Percentiles rank a stretch among this genome's conserved stretches.
Evolutionary conservation across 257 asterid genomes (phyloP).

Genomic region (Lantana camara): DNA sequence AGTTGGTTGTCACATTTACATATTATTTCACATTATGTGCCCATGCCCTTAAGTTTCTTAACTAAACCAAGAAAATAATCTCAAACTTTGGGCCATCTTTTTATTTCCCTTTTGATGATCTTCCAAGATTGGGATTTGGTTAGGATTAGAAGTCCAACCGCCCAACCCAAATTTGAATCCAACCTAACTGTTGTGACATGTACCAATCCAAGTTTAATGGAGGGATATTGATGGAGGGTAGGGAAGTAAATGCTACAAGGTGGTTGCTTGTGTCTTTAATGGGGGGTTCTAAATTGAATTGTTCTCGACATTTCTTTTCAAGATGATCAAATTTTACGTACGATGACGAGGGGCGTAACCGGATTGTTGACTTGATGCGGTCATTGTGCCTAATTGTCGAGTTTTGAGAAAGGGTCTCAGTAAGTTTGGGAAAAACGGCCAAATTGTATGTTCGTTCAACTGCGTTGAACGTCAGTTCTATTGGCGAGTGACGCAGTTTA

Average conservation of each 20-base stretch:
- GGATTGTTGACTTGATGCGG: too few species aligned
- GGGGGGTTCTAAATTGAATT: neutral
- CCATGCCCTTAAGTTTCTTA: conserved; percentile 25
- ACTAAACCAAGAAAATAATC: conserved; percentile 27
- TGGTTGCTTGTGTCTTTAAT: neutral
- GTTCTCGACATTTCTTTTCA: neutral
- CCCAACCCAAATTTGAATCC: conserved; percentile 25
- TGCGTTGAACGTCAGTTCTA: too few species aligned
- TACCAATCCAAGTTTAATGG: conserved; percentile 39
- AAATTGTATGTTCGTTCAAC: too few species aligned
- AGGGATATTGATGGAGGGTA: conserved; percentile 20
- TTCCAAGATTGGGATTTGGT: conserved; percentile 8
- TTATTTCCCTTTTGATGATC: conserved; percentile 26
- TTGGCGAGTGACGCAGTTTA: too few species aligned
- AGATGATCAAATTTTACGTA: too few species aligned
- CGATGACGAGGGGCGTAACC: too few species aligned
- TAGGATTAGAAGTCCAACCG: conserved; percentile 25
- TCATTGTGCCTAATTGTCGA: too few species aligned
- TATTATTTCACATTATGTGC: neutral
- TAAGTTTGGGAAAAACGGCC: too few species aligned
- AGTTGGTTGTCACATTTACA: conserved; percentile 56
- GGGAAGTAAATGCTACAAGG: conserved; percentile 32
- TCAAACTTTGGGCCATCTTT: conserved; percentile 12
- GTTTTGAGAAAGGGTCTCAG: too few species aligned
- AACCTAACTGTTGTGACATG: conserved; percentile 44